Evolutionary conservation across 352 stramenopile species (phyloP).

Genomic region (Phytophthora meadii): DNA sequence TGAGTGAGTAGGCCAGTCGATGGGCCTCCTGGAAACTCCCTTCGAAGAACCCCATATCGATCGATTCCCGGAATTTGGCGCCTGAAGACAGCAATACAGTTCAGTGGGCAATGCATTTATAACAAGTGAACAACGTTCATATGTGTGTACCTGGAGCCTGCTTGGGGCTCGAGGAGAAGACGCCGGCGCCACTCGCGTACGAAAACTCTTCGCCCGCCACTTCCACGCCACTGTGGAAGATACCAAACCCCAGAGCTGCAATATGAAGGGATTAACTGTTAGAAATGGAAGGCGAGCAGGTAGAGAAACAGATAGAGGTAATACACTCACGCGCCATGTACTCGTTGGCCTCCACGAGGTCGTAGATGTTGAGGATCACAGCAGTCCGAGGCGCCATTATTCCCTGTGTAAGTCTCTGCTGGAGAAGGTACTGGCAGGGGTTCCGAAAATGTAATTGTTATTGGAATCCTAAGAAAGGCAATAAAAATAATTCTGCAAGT

Average conservation of each 20-base stretch:
- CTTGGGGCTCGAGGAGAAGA: constrained; percentile 84
- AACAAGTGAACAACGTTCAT: neutral
- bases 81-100: constrained; percentile 38
- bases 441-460: too few species aligned
- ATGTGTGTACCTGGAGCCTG: constrained; percentile 59
- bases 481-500: too few species aligned
- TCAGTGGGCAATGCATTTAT: neutral
- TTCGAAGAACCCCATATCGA: constrained; percentile 91
- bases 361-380: constrained; percentile 93
- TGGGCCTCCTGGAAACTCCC: constrained; percentile 83
- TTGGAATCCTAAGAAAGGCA: too few species aligned
- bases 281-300: neutral
- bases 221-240: constrained; percentile 94
- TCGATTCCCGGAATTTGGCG: constrained; percentile 89
- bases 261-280: constrained; percentile 2
- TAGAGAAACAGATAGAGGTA: neutral
- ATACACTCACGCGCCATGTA: constrained; percentile 73
- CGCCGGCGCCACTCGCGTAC: constrained; percentile 90
- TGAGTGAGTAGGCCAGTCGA: constrained; percentile 85
- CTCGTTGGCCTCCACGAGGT: constrained; percentile 92
- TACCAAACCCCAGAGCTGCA: constrained; percentile 80
- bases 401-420: neutral
- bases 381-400: constrained; percentile 63
- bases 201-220: constrained; percentile 93
- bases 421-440: too few species aligned